phyloP scores from a whole-genome alignment of 2,329 filamentous ascomycete genomes.

The Beauveria sp. region DNA sequence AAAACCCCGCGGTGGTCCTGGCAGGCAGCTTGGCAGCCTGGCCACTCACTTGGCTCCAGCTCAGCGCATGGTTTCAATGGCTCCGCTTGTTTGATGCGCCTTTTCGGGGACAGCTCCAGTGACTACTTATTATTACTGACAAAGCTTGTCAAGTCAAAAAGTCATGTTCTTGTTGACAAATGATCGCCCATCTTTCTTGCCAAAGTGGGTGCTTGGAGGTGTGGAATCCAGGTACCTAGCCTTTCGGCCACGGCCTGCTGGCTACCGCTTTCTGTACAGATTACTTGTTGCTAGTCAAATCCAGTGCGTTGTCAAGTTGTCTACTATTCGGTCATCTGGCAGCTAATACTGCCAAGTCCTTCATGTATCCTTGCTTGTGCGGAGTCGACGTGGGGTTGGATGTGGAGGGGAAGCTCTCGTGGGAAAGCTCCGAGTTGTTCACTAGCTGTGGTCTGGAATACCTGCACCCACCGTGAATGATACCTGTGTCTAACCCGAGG shows the following conservation, averaged over 20 bases:
- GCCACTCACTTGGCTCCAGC: not conserved
- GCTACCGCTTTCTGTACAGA: not conserved
- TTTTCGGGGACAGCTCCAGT: too few relatives aligned
- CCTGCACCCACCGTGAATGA: conserved; percentile 1
- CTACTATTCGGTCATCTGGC: not conserved
- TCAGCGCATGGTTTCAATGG: not conserved
- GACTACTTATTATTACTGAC: too few relatives aligned
- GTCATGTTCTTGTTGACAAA: too few relatives aligned
- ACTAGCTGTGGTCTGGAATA: not conserved
- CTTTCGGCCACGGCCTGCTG: not conserved
- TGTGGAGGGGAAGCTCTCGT: not conserved
- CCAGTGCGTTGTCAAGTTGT: too few relatives aligned
- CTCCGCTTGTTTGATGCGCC: too few relatives aligned
- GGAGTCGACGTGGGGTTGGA: not conserved
- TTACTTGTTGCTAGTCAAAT: too few relatives aligned
- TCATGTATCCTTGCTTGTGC: not conserved
- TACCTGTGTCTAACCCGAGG: not conserved
- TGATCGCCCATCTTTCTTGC: not conserved
- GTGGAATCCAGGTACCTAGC: conserved; percentile 1
- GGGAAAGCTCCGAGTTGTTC: not conserved
- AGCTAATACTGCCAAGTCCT: not conserved
- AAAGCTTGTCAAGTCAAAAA: too few relatives aligned
- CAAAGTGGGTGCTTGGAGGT: not conserved
- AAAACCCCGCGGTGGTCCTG: not conserved
- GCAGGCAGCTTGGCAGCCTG: too few relatives aligned